phyloP scores from a whole-genome alignment of 1,284 basidiomycete genomes.

The Coriolopsis trogii region DNA sequence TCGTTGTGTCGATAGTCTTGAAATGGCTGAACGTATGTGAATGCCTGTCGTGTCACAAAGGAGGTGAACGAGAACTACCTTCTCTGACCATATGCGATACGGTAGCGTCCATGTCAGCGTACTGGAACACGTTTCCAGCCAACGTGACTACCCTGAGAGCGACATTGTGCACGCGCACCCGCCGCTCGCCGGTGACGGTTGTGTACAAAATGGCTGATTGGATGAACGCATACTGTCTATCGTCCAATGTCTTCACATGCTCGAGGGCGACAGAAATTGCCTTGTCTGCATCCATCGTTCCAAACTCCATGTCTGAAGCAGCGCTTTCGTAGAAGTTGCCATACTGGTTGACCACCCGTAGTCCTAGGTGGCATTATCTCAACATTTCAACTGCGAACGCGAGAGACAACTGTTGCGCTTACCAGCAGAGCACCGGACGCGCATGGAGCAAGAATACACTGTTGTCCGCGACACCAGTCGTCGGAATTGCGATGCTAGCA shows the following conservation, averaged over 20 bases:
- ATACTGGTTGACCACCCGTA: constrained; percentile 72
- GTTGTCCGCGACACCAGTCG: constrained; percentile 75
- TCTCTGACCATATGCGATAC: constrained; percentile 80
- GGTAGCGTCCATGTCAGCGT: constrained; percentile 89
- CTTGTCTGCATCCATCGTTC: constrained; percentile 82
- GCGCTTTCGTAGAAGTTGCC: constrained; percentile 86
- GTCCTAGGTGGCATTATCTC: constrained; percentile 45
- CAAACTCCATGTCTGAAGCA: constrained; percentile 80
- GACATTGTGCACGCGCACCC: constrained; percentile 88
- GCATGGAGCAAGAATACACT: constrained; percentile 82
- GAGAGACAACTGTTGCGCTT: no score
- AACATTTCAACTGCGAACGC: no score
- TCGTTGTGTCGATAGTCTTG: constrained; percentile 62
- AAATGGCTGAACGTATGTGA: constrained; percentile 61
- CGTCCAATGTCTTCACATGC: constrained; percentile 72
- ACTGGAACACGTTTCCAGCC: constrained; percentile 91
- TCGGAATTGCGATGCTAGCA: constrained; percentile 75
- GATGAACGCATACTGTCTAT: constrained; percentile 79
- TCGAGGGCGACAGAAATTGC: constrained; percentile 70
- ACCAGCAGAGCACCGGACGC: constrained; percentile 90
- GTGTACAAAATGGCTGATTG: constrained; percentile 96
- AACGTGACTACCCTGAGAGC: constrained; percentile 82
- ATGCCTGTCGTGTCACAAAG: background rate
- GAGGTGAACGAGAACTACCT: constrained; percentile 49
- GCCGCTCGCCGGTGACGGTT: constrained; percentile 73